Percentiles rank a stretch among this genome's conserved stretches.
phyloP scores from a whole-genome alignment of 106 monocot species.

The Acorus gramineus region DNA sequence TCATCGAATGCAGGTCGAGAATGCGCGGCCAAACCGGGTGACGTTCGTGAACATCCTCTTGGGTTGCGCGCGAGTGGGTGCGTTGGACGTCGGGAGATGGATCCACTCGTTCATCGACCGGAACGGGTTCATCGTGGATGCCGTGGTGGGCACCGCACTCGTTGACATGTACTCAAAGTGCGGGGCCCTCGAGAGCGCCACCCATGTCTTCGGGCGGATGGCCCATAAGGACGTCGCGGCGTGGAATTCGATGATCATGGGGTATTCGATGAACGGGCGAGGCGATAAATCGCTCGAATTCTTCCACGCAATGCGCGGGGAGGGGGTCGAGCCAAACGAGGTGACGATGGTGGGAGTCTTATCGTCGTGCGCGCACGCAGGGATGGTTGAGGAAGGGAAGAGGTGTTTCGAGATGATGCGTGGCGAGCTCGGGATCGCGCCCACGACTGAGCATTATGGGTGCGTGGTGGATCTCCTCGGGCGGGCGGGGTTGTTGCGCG shows the following conservation, averaged over 20 bases:
- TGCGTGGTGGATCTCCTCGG: constrained; percentile 13
- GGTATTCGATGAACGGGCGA: background rate
- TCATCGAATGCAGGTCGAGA: constrained; percentile 5
- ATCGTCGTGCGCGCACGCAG: constrained; percentile 4
- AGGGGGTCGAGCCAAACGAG: background rate
- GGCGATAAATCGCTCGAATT: background rate
- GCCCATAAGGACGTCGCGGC: background rate
- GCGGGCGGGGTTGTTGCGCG: background rate
- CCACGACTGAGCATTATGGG: constrained; percentile 6
- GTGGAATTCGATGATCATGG: constrained; percentile 11
- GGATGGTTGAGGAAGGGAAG: constrained; percentile 4
- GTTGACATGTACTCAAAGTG: constrained; percentile 12
- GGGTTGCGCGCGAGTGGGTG: constrained; percentile 4
- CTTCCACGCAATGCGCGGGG: background rate
- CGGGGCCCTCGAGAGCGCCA: constrained; percentile 3
- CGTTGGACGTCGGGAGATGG: constrained; percentile 1
- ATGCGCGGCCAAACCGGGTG: constrained; percentile 2
- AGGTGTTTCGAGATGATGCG: constrained; percentile 1
- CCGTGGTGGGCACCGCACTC: constrained; percentile 3
- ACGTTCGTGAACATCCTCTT: constrained; percentile 2
- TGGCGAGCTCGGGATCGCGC: background rate
- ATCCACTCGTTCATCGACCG: constrained; percentile 5
- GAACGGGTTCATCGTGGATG: background rate
- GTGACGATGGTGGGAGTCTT: constrained; percentile 10
- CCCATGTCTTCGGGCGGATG: background rate